A percentile compares a stretch with the other conserved stretches of the same genome.
phyloP scores from a whole-genome alignment of 1,284 basidiomycete species.

The Leccinum pallidistipes region DNA sequence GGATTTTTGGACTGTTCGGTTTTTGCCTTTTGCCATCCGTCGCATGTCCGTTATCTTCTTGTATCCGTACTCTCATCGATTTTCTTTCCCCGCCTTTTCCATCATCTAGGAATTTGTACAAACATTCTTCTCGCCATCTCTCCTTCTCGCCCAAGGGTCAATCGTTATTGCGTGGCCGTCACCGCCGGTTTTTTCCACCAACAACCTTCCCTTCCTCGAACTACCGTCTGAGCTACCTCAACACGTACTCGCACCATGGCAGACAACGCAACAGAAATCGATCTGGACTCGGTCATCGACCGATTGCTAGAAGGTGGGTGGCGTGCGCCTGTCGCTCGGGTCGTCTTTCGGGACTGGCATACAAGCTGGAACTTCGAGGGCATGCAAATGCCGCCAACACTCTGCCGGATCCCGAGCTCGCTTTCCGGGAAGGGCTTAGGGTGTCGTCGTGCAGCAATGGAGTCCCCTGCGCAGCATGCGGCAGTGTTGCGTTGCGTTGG shows the following conservation, averaged over 20 bases:
- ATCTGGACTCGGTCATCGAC: slow-evolving; percentile 98
- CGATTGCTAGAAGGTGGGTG: slow-evolving; percentile 91
- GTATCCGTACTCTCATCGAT: slow-evolving; percentile 36
- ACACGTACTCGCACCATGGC: slow-evolving; percentile 43
- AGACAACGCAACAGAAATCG: slow-evolving; percentile 81
- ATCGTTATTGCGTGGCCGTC: slow-evolving; percentile 19
- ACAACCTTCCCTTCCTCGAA: slow-evolving; percentile 19
- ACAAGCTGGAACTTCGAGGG: slow-evolving; percentile 6
- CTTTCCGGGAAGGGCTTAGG: slow-evolving; percentile 7
- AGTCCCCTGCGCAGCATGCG: slow-evolving; percentile 13
- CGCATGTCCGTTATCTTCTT: slow-evolving; percentile 37
- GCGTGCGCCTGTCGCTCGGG: slow-evolving; percentile 32
- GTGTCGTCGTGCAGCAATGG: slow-evolving; percentile 5
- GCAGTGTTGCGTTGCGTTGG: slow-evolving; percentile 18
- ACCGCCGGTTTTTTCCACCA: slow-evolving; percentile 26
- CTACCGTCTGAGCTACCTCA: slow-evolving; percentile 16
- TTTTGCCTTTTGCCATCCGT: slow-evolving; percentile 31
- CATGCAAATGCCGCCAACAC: slow-evolving; percentile 1
- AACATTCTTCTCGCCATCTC: slow-evolving; percentile 4
- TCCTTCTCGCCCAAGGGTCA: slow-evolving; percentile 19
- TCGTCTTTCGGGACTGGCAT: slow-evolving; percentile 16
- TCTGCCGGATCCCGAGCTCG: background rate
- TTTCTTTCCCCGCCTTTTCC: slow-evolving; percentile 17
- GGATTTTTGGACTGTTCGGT: slow-evolving; percentile 33
- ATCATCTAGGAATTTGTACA: slow-evolving; percentile 17